Base-by-base conservation (phyloP, 441 rosid genomes). In the Cnidoscolus chayamansa region DNA sequence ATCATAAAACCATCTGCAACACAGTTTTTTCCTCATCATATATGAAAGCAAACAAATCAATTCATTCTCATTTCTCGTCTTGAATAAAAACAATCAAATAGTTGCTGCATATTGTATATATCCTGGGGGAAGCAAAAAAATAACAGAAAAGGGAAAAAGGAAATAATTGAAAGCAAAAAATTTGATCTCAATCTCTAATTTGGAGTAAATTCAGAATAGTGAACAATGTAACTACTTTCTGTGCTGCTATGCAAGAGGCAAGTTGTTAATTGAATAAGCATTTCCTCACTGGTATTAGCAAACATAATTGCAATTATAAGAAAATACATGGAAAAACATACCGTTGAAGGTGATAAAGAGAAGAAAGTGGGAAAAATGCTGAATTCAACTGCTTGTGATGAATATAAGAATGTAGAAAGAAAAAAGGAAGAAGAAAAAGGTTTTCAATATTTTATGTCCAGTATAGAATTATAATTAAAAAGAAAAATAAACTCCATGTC, bases 1-100 rank as follows among this genome's bases (percentile, higher is more conserved):
- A 78, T 90, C 93, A 57, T 82, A 90, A 77, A 87, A 86, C 93
- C 96, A 87, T 58, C 96, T 88, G 90, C 83, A 79, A 75, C 55
- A 17, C 32, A 43, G 63, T 10, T 30, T 25, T 32, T 70, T 62
- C 40, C 50, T 32, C 19, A 45, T 71, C 54, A 75, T 53, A 56
- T 7, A 43, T 48, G 4, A 53, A 67, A n/a, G 17, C 30, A 76
- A 60, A 70, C 11, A 13, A 49, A 11, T 43, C 16, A 63, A 76
- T 37, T 32, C 63, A 59, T 30, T 59, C 43, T 62, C 49, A 68
- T 43, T 30, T 63, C 54, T 50, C 49, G 10, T 16, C 54, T 72
- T 75, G 13, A 71, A 66, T 61, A 2, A 45, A 74, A 31, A 3
- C 9, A 32, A 54, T 9, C 5, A 56, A 56, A 17, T 2, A 59